phyloP scores from a whole-genome alignment of 805 yeast genomes.

The Cyberlindnera sargentensis region DNA sequence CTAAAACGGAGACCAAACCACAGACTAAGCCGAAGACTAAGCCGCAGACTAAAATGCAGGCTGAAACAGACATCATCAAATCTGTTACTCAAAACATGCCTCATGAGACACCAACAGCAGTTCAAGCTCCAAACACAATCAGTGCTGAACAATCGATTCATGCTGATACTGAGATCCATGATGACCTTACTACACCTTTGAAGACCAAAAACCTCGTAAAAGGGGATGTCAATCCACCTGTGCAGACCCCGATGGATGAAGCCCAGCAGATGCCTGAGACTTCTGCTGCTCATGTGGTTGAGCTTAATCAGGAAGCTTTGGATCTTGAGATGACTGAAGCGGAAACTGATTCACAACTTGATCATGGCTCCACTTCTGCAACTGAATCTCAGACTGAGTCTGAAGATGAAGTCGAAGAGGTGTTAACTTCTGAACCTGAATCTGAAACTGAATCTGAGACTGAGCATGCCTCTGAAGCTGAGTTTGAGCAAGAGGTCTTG shows the following conservation, averaged over 20 bases:
- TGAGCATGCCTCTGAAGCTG: not conserved
- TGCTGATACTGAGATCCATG: not conserved
- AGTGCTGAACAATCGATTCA: not conserved
- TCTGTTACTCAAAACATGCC: not conserved
- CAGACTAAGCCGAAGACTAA: too few species aligned
- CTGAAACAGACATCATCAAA: not conserved
- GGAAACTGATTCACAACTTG: not conserved
- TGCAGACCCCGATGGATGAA: not conserved
- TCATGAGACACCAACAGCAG: not conserved
- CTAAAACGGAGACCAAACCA: too few species aligned
- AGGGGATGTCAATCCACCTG: constrained; percentile 2
- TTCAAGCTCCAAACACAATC: not conserved
- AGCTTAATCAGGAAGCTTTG: not conserved
- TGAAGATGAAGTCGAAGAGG: not conserved
- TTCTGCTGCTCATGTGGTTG: not conserved
- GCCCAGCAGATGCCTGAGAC: constrained; percentile 5
- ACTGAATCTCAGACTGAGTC: not conserved
- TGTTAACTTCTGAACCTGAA: not conserved
- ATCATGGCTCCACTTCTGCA: not conserved
- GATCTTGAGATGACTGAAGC: not conserved
- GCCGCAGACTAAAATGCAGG: not conserved
- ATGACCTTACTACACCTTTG: not conserved
- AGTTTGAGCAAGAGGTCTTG: not conserved
- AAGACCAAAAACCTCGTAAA: not conserved
- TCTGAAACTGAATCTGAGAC: not conserved